A percentile compares a stretch with the other conserved stretches of the same genome.
Conservation (phyloP, 768 basidiomycete genomes). For the Termitomyces sp. region DNA sequence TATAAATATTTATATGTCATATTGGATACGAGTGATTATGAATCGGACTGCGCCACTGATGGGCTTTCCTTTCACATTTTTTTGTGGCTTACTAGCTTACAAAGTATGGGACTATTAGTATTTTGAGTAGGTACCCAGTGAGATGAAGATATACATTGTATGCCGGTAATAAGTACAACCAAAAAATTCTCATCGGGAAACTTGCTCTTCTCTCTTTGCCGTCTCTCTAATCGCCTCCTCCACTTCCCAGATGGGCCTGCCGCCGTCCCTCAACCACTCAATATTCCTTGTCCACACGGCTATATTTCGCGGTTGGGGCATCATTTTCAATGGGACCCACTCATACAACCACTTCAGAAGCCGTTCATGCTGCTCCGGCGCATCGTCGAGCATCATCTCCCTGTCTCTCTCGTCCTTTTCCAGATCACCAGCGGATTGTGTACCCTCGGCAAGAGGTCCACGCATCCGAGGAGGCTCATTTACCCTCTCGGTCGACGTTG, state of each 20-base stretch:
- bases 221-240: constrained; percentile 4
- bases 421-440: not conserved
- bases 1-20: no score
- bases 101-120: not conserved
- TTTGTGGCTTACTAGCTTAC: no score
- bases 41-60: no score
- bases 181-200: constrained; percentile 14
- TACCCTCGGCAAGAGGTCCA: not conserved
- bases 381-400: not conserved
- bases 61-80: no score
- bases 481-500: not conserved
- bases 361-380: constrained; percentile 34
- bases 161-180: not conserved
- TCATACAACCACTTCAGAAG: constrained; percentile 47
- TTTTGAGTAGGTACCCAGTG: not conserved
- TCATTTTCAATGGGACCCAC: constrained; percentile 47
- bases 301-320: constrained; percentile 36
- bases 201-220: not conserved
- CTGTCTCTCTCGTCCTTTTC: not conserved
- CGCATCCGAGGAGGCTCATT: not conserved
- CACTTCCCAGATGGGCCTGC: not conserved
- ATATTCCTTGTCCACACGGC: constrained; percentile 24
- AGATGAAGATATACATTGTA: not conserved
- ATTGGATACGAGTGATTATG: no score
- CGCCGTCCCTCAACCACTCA: constrained; percentile 4